Percentiles rank a stretch among this genome's conserved stretches.
phyloP scores from a whole-genome alignment of 768 basidiomycete genomes.

The Multifurca ochricompacta region DNA sequence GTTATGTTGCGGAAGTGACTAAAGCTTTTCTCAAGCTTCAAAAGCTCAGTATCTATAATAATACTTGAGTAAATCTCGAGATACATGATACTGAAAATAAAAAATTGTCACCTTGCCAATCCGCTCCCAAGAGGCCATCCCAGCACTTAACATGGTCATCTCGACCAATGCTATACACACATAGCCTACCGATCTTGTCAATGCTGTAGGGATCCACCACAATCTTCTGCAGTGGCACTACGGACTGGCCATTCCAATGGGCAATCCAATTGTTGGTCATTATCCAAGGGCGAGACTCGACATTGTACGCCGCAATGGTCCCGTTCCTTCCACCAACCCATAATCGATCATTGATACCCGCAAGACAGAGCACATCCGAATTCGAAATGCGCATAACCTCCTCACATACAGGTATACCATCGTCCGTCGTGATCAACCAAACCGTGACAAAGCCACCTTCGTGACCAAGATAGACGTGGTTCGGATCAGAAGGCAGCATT shows the following conservation, averaged over 20 bases:
- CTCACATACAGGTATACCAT: slow-evolving; percentile 54
- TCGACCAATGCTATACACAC: slow-evolving; percentile 66
- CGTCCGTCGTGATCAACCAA: slow-evolving; percentile 56
- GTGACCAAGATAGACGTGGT: slow-evolving; percentile 76
- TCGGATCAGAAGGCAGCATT: slow-evolving; percentile 58
- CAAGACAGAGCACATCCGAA: slow-evolving; percentile 76
- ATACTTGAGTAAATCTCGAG: background rate
- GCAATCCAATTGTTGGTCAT: slow-evolving; percentile 86
- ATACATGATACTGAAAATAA: background rate
- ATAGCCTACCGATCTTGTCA: slow-evolving; percentile 55
- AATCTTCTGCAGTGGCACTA: slow-evolving; percentile 52
- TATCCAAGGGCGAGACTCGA: slow-evolving; percentile 66
- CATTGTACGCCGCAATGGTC: slow-evolving; percentile 74
- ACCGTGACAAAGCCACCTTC: slow-evolving; percentile 84
- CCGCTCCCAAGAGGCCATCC: slow-evolving; percentile 81
- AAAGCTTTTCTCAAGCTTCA: slow-evolving; percentile 67
- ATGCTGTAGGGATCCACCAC: slow-evolving; percentile 69
- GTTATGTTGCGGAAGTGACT: slow-evolving; percentile 73
- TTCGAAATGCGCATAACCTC: slow-evolving; percentile 74
- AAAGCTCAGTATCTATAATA: slow-evolving; percentile 59
- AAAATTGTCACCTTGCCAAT: slow-evolving; percentile 73
- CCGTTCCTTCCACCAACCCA: slow-evolving; percentile 89
- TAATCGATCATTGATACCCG: slow-evolving; percentile 73
- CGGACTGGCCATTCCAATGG: slow-evolving; percentile 38
- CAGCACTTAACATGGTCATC: slow-evolving; percentile 73